Evolutionary conservation across 805 yeast species (phyloP), one percentile per base, ranked within the genome.

Genomic region (Saturnispora silvae): DNA sequence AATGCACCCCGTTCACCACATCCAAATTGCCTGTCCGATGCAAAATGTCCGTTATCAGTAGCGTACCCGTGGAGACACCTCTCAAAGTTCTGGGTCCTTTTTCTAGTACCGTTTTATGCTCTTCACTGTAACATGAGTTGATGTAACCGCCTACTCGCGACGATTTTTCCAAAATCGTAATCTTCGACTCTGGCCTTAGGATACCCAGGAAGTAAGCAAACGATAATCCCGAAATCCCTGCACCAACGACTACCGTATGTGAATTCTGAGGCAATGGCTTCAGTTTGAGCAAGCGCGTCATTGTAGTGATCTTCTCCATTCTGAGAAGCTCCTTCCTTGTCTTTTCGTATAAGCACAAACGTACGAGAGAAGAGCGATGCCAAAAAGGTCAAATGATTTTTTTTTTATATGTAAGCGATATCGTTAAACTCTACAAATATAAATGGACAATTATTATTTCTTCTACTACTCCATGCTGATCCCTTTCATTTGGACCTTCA

Each of bases 81-180:
- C 96, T 63, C 31, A 92, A 61, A 0, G 97, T 92, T 34, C 97
- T 63, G 0, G 98, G 97, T 0, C 97, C 98, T 44, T 78, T 80
- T 49, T 92, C 97, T 22, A 84, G 55, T 3, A 66, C 41, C 0
- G 68, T 45, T 5, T 49, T 46, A 9, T 46, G 48, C 15, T 46
- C 51, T 4, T 61, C 51, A 48, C 46, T n/a, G 61, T 54, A 10
- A 50, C 46, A 62, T 1, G 85, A 68, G 30, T 68, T 58, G 51
- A 89, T 81, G 70, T 81, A 87, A 0, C 98, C 98, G 11, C 96
- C 96, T 4, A 73, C 57, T 28, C 74, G 60, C 1, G 49, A 38
- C 1, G 65, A 44, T 14, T 67, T 52, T 44, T 89, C 97, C 40
- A 68, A 70, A 0, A 89, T 51, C 1, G 72, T 71, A 31, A 89